A percentile compares a stretch with the other conserved stretches of the same genome.
Evolutionary conservation across 768 basidiomycete species (phyloP).

Genomic region (Auriculariales sp.): DNA sequence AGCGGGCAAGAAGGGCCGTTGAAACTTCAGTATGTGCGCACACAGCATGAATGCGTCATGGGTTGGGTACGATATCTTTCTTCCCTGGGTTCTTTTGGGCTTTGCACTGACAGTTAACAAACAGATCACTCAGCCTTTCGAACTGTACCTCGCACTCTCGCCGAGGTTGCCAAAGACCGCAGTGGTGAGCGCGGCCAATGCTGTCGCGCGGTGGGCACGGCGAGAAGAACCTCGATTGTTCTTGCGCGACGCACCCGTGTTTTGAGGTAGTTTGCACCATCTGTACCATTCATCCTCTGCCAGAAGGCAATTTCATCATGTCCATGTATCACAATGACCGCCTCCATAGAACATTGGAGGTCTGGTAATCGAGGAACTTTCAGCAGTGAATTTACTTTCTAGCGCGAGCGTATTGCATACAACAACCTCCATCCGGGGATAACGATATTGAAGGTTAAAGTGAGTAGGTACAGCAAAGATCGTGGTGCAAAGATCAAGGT

Average conservation of each 20-base stretch:
- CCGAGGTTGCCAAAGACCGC: slow-evolving; percentile 80
- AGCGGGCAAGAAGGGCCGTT: slow-evolving; percentile 69
- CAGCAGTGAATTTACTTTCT: too few species aligned
- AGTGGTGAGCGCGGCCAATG: slow-evolving; percentile 76
- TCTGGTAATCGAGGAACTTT: too few species aligned
- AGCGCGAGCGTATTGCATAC: too few species aligned
- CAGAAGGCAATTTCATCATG: too few species aligned
- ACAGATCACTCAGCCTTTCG: slow-evolving; percentile 88
- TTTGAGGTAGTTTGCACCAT: too few species aligned
- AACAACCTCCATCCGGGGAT: too few species aligned
- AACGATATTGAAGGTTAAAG: too few species aligned
- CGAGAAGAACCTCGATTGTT: slow-evolving; percentile 75
- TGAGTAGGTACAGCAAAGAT: too few species aligned
- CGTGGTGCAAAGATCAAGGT: too few species aligned
- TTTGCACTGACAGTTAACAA: background rate
- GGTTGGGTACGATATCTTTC: slow-evolving; percentile 66
- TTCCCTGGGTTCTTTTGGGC: slow-evolving; percentile 5
- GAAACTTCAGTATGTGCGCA: slow-evolving; percentile 78
- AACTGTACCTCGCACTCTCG: slow-evolving; percentile 74
- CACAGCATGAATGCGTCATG: slow-evolving; percentile 76
- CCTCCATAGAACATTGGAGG: too few species aligned
- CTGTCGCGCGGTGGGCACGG: slow-evolving; percentile 81
- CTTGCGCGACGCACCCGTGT: slow-evolving; percentile 79
- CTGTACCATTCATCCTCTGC: too few species aligned
- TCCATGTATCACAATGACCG: too few species aligned